Base-by-base conservation (phyloP, 2,329 filamentous ascomycete genomes). In the Neofusicoccum ribis region DNA sequence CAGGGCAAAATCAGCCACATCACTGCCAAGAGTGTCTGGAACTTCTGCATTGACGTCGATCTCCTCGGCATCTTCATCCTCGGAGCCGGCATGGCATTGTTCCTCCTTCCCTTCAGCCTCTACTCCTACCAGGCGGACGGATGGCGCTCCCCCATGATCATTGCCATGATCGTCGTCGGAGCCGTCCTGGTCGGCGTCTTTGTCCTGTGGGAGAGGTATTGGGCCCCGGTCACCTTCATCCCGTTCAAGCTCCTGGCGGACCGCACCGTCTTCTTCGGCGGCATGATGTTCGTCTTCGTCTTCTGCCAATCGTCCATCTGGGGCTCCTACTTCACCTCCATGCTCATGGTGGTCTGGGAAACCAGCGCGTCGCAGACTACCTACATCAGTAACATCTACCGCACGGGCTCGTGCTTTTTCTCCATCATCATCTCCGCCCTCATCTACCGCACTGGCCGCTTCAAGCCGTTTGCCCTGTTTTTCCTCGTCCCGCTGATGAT, bases 21-120 rank as follows among this genome's bases (percentile, higher is more conserved):
- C 11, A 20, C 20, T 23, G 20, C 20, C 20, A 23, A 23, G 20
- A 23, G 20, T 1, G n/a, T 23, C n/a, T 56, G 39, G 39, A 66
- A 63, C 15, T 58, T 65, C 34, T 15, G 20, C 34, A 20, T 50
- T 17, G 52, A 60, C 23, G 34, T 46, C 37, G 63, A 61, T 17
- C 34, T 54, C 0, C 46, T 50, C 15, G 39, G 39, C 7, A 74
- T 75, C 27, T 63, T 78, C 63, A 77, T 90, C 2, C 80, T 89
- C 62, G 81, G 83, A 1, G 79, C 77, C 1, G 88, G 87, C 4
- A 82, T 89, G 66, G 79, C 84, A 0, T 76, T 90, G 14, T 85
- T 91, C 70, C 78, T 91, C 17, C 83, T 91, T 11, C 86, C 89
- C 1, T 86, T 92, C 73, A 86, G 69, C 69, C 65, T 69, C 15